phyloP scores from a whole-genome alignment of 1,284 basidiomycete genomes.

The Coniophora puteana region DNA sequence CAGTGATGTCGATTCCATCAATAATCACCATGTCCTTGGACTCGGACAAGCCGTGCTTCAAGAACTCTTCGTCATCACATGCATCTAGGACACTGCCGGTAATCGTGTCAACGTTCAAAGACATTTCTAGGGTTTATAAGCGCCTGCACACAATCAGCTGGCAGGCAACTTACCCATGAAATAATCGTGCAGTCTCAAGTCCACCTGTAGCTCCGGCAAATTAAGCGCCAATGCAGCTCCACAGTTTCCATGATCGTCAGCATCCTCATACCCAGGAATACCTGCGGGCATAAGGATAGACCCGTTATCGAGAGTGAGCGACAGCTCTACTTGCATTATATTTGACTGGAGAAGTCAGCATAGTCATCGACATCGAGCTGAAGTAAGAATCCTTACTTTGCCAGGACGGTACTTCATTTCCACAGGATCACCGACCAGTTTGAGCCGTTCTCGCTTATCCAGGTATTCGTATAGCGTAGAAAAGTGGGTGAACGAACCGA shows the following conservation, averaged over 20 bases:
- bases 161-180: constrained; percentile 69
- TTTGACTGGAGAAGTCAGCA: constrained; percentile 56
- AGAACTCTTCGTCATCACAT: constrained; percentile 43
- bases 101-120: constrained; percentile 65
- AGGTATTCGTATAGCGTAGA: constrained; percentile 83
- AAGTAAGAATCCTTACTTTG: constrained; percentile 47
- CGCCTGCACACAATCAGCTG: neutral
- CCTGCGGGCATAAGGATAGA: constrained; percentile 70
- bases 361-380: neutral
- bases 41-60: constrained; percentile 19
- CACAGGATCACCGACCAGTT: constrained; percentile 77
- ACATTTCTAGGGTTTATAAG: constrained; percentile 56
- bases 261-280: constrained; percentile 63
- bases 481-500: constrained; percentile 90
- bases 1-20: constrained; percentile 75
- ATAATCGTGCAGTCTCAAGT: constrained; percentile 77
- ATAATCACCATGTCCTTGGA: constrained; percentile 48
- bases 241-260: constrained; percentile 38
- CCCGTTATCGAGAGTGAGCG: constrained; percentile 50
- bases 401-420: constrained; percentile 73
- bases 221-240: constrained; percentile 55
- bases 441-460: constrained; percentile 55
- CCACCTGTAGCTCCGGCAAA: constrained; percentile 69
- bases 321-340: constrained; percentile 71
- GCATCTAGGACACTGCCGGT: constrained; percentile 47